These are phyloP conservation scores for Gossypium herbaceum DNA, from an alignment of 345 rosid species.

Conservation along the genomic window DNA sequence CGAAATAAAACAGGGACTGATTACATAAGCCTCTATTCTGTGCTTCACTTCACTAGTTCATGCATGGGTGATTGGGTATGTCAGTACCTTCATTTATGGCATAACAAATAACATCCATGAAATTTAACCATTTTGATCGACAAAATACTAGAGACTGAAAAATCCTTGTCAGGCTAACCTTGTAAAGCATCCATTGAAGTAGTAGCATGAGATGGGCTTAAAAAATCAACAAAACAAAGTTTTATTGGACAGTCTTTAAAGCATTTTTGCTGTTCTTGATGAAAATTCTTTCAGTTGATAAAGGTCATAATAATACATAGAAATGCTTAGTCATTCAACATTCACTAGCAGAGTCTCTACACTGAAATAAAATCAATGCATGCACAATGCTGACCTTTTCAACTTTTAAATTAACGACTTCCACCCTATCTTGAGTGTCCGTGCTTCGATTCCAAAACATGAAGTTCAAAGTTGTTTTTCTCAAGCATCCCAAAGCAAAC, in stretches of 20 bases:
- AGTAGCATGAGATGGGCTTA: slow-evolving; percentile 63
- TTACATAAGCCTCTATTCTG: not conserved
- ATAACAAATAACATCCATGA: not conserved
- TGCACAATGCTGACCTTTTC: too few species aligned
- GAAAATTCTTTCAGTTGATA: too few species aligned
- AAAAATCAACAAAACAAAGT: slow-evolving; percentile 70
- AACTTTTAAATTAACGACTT: too few species aligned
- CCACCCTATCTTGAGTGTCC: too few species aligned
- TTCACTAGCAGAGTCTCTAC: too few species aligned
- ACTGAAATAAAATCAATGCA: too few species aligned
- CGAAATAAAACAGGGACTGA: not conserved
- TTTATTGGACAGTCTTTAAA: slow-evolving; percentile 23
- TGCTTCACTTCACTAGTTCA: not conserved
- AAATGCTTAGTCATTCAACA: too few species aligned
- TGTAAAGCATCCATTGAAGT: slow-evolving; percentile 68
- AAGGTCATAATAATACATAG: too few species aligned
- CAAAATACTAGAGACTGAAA: not conserved
- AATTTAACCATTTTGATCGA: not conserved
- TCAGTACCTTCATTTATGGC: not conserved
- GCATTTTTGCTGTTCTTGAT: too few species aligned
- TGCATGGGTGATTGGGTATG: not conserved
- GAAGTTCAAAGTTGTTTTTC: too few species aligned
- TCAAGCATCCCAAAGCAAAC: too few species aligned
- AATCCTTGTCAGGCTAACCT: slow-evolving; percentile 36
- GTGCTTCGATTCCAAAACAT: too few species aligned